A percentile compares a stretch with the other conserved stretches of the same genome.
Conservation (phyloP, 2,329 filamentous ascomycete species). For the Ascochyta rabiei region DNA sequence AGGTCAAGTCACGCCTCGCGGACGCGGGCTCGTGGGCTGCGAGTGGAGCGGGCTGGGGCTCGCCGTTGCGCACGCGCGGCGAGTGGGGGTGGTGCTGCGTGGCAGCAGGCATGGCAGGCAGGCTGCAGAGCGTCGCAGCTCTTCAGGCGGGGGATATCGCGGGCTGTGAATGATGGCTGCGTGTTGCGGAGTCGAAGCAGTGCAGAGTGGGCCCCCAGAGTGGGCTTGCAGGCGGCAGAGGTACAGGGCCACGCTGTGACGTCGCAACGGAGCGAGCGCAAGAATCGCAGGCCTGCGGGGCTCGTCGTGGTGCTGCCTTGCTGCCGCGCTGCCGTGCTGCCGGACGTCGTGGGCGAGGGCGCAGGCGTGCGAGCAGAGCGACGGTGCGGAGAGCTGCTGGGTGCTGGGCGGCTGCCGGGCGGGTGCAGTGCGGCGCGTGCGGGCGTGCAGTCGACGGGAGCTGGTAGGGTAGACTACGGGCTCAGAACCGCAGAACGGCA, state of each 20-base stretch:
- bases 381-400: not conserved
- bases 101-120: conserved; percentile 47
- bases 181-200: conserved; percentile 25
- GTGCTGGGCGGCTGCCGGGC: conserved; percentile 7
- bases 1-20: conserved; percentile 85
- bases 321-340: not conserved
- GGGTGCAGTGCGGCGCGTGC: conserved; percentile 1
- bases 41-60: conserved; percentile 51
- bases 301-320: conserved; percentile 2
- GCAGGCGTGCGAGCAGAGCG: conserved; percentile 5
- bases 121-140: conserved; percentile 35
- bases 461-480: conserved; percentile 23
- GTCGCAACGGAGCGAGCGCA: conserved; percentile 21
- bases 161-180: conserved; percentile 21
- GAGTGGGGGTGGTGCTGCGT: conserved; percentile 46
- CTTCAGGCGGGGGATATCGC: conserved; percentile 27
- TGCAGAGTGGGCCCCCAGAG: conserved; percentile 28
- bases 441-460: conserved; percentile 10
- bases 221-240: conserved; percentile 33
- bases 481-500: conserved; percentile 5
- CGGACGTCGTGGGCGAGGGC: conserved; percentile 3
- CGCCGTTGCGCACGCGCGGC: conserved; percentile 52
- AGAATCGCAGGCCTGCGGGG: conserved; percentile 17
- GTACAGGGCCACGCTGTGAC: conserved; percentile 27
- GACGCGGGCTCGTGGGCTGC: conserved; percentile 70